Evolutionary conservation across 805 yeast species (phyloP).

Genomic region (Lipomyces starkeyi): DNA sequence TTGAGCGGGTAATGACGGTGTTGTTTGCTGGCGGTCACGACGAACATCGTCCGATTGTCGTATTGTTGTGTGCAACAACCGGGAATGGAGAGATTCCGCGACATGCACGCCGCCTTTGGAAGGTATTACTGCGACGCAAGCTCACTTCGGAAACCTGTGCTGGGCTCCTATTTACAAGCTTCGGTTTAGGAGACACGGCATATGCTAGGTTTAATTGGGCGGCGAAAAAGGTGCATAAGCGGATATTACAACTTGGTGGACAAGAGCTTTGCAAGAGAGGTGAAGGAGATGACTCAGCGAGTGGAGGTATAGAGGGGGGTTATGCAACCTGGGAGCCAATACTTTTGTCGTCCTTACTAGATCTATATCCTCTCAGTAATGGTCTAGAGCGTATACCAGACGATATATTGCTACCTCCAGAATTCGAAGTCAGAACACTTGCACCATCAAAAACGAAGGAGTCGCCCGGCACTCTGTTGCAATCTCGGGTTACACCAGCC

Average conservation of each 20-base stretch:
- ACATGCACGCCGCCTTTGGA: constrained; percentile 76
- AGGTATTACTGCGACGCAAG: constrained; percentile 67
- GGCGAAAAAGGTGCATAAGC: constrained; percentile 76
- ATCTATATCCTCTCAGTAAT: constrained; percentile 27
- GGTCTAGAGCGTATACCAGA: constrained; percentile 45
- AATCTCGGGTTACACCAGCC: constrained; percentile 13
- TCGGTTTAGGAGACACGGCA: constrained; percentile 94
- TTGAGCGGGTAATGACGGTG: constrained; percentile 48
- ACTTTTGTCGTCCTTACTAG: constrained; percentile 43
- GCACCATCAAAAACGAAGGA: constrained; percentile 16
- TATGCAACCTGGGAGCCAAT: constrained; percentile 69
- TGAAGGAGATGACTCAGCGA: constrained; percentile 86
- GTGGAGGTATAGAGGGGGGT: constrained; percentile 73
- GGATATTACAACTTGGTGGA: constrained; percentile 85
- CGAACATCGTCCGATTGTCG: constrained; percentile 46
- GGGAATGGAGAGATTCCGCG: constrained; percentile 95
- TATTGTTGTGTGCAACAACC: constrained; percentile 81
- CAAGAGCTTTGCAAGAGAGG: constrained; percentile 70
- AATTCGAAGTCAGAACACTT: constrained; percentile 44
- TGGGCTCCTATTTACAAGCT: constrained; percentile 68
- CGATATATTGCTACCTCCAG: constrained; percentile 51
- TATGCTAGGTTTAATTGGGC: constrained; percentile 90
- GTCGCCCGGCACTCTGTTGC: background rate
- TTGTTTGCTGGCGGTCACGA: constrained; percentile 45
- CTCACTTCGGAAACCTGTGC: constrained; percentile 66